A percentile compares a stretch with the other conserved stretches of the same genome.
phyloP scores from a whole-genome alignment of 768 basidiomycete genomes.

The Mycena pura region DNA sequence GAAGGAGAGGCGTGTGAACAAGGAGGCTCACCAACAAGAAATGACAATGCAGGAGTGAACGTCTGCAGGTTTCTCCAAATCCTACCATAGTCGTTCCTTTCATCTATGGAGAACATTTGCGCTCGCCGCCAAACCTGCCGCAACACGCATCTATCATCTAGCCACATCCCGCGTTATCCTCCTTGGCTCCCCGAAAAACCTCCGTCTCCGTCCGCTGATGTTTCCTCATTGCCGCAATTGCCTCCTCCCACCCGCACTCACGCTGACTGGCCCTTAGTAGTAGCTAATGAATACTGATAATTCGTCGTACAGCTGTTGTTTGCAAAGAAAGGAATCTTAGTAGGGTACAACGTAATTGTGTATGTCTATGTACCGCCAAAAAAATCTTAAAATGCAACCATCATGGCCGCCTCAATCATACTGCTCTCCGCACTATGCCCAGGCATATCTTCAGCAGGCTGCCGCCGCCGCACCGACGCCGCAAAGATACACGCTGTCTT shows the following conservation, averaged over 20 bases:
- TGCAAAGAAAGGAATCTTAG: constrained; percentile 23
- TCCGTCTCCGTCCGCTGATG: constrained; percentile 16
- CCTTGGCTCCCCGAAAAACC: constrained; percentile 17
- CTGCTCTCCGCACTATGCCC: constrained; percentile 61
- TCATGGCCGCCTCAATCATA: constrained; percentile 33
- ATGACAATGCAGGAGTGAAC: constrained; percentile 54
- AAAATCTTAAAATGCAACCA: constrained; percentile 21
- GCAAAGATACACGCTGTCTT: constrained; percentile 47
- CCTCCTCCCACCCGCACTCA: constrained; percentile 16
- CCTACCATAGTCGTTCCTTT: constrained; percentile 19
- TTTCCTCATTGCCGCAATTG: constrained; percentile 4
- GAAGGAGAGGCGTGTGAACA: constrained; percentile 91
- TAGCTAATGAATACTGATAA: constrained; percentile 29
- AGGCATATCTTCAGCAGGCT: constrained; percentile 54
- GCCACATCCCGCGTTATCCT: constrained; percentile 12
- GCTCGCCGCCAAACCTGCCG: constrained; percentile 7
- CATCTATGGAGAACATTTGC: constrained; percentile 5
- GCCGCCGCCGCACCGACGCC: constrained; percentile 30
- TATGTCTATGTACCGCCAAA: constrained; percentile 22
- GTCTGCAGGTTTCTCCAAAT: constrained; percentile 2
- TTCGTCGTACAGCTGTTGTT: constrained; percentile 24
- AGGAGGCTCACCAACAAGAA: constrained; percentile 80
- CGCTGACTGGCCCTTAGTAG: constrained; percentile 26
- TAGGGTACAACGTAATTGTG: constrained; percentile 23
- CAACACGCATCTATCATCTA: constrained; percentile 22